Base-by-base conservation (phyloP, 192 early-diverging fungal species). In the Gryganskiella cystojenkinii region DNA sequence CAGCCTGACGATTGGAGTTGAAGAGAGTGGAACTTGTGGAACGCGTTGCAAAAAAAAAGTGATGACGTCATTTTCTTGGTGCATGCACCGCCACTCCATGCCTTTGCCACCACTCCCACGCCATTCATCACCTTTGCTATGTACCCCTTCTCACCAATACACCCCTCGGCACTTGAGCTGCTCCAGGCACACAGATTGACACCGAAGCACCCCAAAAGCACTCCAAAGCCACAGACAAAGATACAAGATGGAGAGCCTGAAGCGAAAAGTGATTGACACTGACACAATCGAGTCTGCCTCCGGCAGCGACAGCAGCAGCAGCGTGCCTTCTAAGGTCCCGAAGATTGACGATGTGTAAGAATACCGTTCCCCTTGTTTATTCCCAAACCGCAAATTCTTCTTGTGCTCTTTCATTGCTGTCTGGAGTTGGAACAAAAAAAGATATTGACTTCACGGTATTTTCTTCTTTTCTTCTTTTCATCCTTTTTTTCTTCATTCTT, bases 311-410 rank as follows among this genome's bases (percentile, higher is more conserved):
- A 27, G 52, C 52, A 53, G 52, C 47, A 49, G 47, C 52, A 61
- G 44, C 28, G 45, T 43, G n/a, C 45, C 59, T 46, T 61, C 59
- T 61, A 61, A 61, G 30, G 20, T 61, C 44, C 59, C 30, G 59
- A 61, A 61, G 45, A 61, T 61, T 61, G 27, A 61, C 59, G 59
- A 61, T 46, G 45, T 61, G 59, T 61, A 49, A 61, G 59, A 61
- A 47, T 61, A 61, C 46, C 45, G 59, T 61, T 61, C 59, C 44
- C 59, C 30, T 49, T 47, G 28, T 47, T 59, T 61, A 61, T 61
- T 61, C 59, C 43, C 59, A 61, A 61, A 61, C 27, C 59, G n/a
- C 44, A 61, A 61, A 60, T 46, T 45, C 58, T 33, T 53, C 52
- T 47, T 61, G 58, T 33, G 42, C 58, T 59, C 35, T 28, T 47